Percentiles rank a stretch among this genome's conserved stretches.
Conservation (phyloP, 1,284 basidiomycete genomes). For the Stygiomarasmius scandens region DNA sequence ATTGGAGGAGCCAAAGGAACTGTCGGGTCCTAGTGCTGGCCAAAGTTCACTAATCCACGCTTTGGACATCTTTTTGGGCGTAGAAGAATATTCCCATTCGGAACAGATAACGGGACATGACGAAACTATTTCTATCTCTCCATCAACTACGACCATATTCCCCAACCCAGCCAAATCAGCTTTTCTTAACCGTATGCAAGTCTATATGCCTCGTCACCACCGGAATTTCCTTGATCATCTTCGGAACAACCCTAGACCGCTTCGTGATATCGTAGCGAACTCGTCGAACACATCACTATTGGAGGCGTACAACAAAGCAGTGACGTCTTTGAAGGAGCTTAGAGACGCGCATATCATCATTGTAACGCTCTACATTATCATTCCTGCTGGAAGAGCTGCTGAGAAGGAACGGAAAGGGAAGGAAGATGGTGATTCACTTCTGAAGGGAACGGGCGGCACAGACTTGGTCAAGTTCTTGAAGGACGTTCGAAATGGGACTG, state of each 20-base stretch:
- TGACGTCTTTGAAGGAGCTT: constrained; percentile 74
- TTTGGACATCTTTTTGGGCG: constrained; percentile 87
- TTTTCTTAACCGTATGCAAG: constrained; percentile 82
- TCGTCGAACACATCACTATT: constrained; percentile 30
- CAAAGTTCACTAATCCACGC: constrained; percentile 91
- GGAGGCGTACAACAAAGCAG: constrained; percentile 73
- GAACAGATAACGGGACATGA: constrained; percentile 30
- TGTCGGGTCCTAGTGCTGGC: constrained; percentile 89
- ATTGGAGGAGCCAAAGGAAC: constrained; percentile 56
- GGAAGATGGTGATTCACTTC: constrained; percentile 18
- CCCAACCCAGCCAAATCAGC: constrained; percentile 34
- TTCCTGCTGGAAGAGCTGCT: constrained; percentile 50
- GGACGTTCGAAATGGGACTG: constrained; percentile 72
- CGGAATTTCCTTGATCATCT: constrained; percentile 84
- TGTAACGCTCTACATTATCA: constrained; percentile 79
- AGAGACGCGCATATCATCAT: constrained; percentile 85
- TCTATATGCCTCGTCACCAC: constrained; percentile 89
- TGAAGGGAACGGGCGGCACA: constrained; percentile 85
- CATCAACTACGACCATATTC: constrained; percentile 15
- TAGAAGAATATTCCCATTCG: constrained; percentile 64
- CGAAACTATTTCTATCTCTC: constrained; percentile 11
- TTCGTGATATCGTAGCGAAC: constrained; percentile 47
- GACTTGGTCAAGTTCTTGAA: constrained; percentile 79
- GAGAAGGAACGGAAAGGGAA: constrained; percentile 13
- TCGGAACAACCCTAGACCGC: constrained; percentile 50